Base-by-base conservation (phyloP, 768 basidiomycete species). In the Russula dissimulans region DNA sequence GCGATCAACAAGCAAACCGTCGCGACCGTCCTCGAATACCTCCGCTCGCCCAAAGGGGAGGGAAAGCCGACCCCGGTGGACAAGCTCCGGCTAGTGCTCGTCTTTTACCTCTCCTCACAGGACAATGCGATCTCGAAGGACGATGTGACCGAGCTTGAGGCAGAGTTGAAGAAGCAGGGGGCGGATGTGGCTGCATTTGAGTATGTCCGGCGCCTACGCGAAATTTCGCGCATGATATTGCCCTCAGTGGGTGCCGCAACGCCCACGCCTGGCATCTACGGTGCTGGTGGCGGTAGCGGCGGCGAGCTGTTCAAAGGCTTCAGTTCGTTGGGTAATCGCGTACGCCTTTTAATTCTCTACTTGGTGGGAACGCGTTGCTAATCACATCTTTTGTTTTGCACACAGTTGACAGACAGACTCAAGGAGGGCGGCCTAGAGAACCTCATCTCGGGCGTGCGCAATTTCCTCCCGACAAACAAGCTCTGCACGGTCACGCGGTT, bases 381-480 rank as follows among this genome's bases (percentile, higher is more conserved):
- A 59, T 26, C 10, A 39, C 18, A 26, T 3, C 34, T n/a, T 11
- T 14, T 38, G 39, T 26, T 29, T 11, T 5, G 5, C 17, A 22
- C n/a, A 14, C 22, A 97, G 94, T 82, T 98, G 48, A 95, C 93
- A 1, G 92, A 94, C 69, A 82, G 91, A 49, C 76, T 98, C 56
- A 91, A 95, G 73, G 95, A 97, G 69, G 91, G 94, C 39, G 93
- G 93, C n/a, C 79, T 98, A 36, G 95, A 98, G 71, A 95, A 95
- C 71, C 78, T 99, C 15, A 91, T 99, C 63, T 95, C 94, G 0
- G 95, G 95, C 42, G 97, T 99, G 67, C 97, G 95, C 72, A 97
- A 97, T 74, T 94, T 99, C 78, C 74, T 99, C 17, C 97, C 97
- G 0, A 87, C 91, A 3, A 91, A 93, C 70, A 95, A 99, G 73